Evolutionary conservation across 2,329 filamentous ascomycete genomes (phyloP), one percentile per base, ranked within the genome.

Genomic region (Epichloe gansuensis): DNA sequence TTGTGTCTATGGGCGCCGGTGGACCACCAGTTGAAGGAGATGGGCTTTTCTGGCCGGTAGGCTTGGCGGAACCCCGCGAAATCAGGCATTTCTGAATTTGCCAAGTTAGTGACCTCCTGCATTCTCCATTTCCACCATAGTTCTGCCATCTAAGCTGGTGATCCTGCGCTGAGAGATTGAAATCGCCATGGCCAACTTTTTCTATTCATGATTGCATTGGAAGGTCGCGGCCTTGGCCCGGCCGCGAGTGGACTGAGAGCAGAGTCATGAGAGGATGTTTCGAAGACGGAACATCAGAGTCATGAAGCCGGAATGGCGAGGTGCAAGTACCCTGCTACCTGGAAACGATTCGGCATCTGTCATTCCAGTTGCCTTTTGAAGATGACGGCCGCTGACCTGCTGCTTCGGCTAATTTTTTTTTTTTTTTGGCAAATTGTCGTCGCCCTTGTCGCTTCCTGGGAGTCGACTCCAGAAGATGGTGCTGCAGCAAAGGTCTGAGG

Each of bases 41-140:
- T 48, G 76, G 75, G 63, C 75, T 80, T 69, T 78, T 79, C 59
- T 68, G 73, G 58, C 70, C 71, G 57, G 75, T 68, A 56, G 73
- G 68, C 66, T 74, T 80, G 61, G 68, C 70, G 58, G 75, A 73
- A 61, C 72, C 72, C 77, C 76, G 66, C 78, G 75, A 62, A 81
- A 78, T 56, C 78, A 76, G 63, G 77, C 77, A 69, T 78, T 79
- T 61, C 77, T 80, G 58, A 56, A 17, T 53, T 55, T 50, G 49
- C 53, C 60, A 56, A 69, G 68, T 60, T 61, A 61, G 55, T 53
- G 51, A 46, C 34, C 31, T 38, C 8, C 6, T 8, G 5, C 13
- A 28, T 35, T 6, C 15, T 31, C 39, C 13, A 28, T 38, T 17
- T 6, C 21, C 13, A 13, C 34, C 13, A 45, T 38, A 4, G 4